Percentiles rank a stretch among this genome's conserved stretches.
Conservation (phyloP, 306 rosid genomes). For the Argentina anserina region DNA sequence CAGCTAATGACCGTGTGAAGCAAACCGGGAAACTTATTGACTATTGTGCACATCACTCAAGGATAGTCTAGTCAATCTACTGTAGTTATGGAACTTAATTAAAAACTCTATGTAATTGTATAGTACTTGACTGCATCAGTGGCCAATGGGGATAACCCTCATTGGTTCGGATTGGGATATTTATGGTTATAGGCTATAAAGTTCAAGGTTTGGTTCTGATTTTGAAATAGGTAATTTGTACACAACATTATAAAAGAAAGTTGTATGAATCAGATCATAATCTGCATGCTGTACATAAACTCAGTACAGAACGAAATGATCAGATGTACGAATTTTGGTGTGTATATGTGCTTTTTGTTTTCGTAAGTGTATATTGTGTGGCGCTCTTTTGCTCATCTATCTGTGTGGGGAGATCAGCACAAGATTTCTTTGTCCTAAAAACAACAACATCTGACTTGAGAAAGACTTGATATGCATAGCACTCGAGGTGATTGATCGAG, state of each 20-base stretch:
- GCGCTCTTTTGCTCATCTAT: slow-evolving; percentile 31
- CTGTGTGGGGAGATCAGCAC: slow-evolving; percentile 28
- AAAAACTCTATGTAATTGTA: background rate
- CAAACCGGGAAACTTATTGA: too few species aligned
- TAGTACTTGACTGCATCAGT: background rate
- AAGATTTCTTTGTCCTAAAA: slow-evolving; percentile 39
- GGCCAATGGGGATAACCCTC: background rate
- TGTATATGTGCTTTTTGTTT: background rate
- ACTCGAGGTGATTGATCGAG: background rate
- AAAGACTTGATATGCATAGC: background rate
- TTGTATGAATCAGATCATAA: background rate
- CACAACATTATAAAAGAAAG: background rate
- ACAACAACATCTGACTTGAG: slow-evolving; percentile 19
- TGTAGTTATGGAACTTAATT: background rate
- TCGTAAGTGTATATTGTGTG: slow-evolving; percentile 15
- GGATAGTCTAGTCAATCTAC: too few species aligned
- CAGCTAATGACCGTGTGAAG: too few species aligned
- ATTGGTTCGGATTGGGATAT: background rate
- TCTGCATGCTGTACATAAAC: background rate
- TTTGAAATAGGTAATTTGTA: background rate
- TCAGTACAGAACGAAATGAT: background rate
- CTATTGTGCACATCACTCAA: too few species aligned
- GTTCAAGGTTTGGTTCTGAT: background rate
- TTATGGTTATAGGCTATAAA: background rate
- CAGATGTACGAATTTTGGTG: background rate